Conservation (phyloP, 2,329 filamentous ascomycete genomes). For the Talaromyces rugulosus region DNA sequence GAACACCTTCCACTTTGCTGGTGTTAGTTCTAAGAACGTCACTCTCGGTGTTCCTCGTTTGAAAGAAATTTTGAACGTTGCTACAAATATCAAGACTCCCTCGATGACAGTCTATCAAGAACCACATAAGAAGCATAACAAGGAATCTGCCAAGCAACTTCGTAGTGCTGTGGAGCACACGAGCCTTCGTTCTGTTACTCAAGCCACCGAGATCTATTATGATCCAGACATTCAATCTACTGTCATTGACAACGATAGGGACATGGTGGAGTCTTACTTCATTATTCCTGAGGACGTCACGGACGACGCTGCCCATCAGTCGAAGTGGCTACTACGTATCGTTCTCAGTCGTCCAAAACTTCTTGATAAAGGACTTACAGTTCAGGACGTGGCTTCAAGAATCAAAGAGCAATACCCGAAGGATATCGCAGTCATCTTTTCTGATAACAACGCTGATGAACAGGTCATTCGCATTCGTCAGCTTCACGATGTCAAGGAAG, state of each 20-base stretch:
- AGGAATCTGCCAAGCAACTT: constrained; percentile 78
- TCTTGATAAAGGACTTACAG: constrained; percentile 82
- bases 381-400: constrained; percentile 82
- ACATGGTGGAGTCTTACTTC: constrained; percentile 97
- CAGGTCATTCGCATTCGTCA: constrained; percentile 91
- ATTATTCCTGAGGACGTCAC: constrained; percentile 83
- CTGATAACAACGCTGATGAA: constrained; percentile 94
- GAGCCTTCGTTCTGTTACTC: constrained; percentile 83
- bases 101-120: constrained; percentile 91
- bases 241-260: constrained; percentile 78
- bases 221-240: constrained; percentile 86
- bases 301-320: constrained; percentile 62
- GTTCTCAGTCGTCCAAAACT: constrained; percentile 90
- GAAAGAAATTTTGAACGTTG: constrained; percentile 98
- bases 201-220: constrained; percentile 94
- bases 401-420: constrained; percentile 85
- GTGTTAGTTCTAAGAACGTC: constrained; percentile 99
- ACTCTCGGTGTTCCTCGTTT: constrained; percentile 97
- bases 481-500: constrained; percentile 64
- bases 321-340: constrained; percentile 91
- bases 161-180: constrained; percentile 93
- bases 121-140: constrained; percentile 55
- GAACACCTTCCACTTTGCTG: constrained; percentile 99
- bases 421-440: constrained; percentile 90
- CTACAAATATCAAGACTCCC: constrained; percentile 96